Base-by-base conservation (phyloP, 1,284 basidiomycete species). In the Naganishia sp. region DNA sequence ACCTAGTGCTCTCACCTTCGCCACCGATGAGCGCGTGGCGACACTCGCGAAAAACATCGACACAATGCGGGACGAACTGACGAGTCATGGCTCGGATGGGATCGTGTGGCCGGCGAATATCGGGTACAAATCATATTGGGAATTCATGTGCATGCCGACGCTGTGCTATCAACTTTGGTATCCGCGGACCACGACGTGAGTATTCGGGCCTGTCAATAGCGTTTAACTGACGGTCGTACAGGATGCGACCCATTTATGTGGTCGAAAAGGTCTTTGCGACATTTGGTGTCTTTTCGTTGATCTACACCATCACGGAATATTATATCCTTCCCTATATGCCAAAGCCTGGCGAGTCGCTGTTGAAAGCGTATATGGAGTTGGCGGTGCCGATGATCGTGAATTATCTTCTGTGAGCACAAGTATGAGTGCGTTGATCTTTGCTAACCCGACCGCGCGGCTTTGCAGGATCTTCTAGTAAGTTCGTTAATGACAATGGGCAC, bases 151-250 rank as follows among this genome's bases (percentile, higher is more conserved):
- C 57, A 88, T 94, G 54, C 95, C 96, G 11, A 92, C 93, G 0
- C 83, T 99, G 55, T 93, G 97, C 6, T 99, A 99, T 76, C 92
- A 98, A 76, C 83, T 99, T 57, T 94, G 96, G 77, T 99, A 96
- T 77, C 95, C 95, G 6, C 82, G 94, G 49, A 96, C 93, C 1
- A 86, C 90, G 31, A 82, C 83, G 89, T 90, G 73, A 63, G 85
- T 72, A 16, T 3, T 39, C 33, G 31, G 1, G 13, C 10, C 11
- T 64, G n/a, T 52, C 15, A 36, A 46, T n/a, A 46, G 13, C 21
- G 45, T 48, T 33, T 46, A 43, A 21, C 49, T 48, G 49, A 10
- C 52, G 52, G 28, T 52, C 18, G 31, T 25, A 4, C 70, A 91
- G 90, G 31, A 91, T 97, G 69, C 89, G 94, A 2, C 93, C 92